Conservation (phyloP, 1,284 basidiomycete species). For the Leucoagaricus sp. region DNA sequence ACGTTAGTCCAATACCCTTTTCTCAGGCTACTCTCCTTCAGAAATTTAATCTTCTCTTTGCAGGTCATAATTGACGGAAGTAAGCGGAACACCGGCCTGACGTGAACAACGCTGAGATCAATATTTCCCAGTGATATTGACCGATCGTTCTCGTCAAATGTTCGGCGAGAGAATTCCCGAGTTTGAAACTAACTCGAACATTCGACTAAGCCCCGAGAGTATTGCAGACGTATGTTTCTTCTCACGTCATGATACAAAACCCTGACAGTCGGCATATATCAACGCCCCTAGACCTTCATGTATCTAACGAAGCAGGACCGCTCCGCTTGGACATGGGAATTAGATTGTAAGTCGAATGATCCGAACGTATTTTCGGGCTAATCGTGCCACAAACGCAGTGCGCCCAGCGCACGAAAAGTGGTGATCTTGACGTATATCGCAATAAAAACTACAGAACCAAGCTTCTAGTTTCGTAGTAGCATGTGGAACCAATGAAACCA, state of each 20-base stretch:
- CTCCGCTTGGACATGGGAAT: conserved; percentile 70
- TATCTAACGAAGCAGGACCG: conserved; percentile 61
- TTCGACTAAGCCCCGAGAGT: conserved; percentile 57
- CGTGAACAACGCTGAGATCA: conserved; percentile 1
- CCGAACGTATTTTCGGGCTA: not conserved
- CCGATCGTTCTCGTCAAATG: conserved; percentile 37
- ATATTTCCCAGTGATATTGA: conserved; percentile 42
- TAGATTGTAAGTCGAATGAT: conserved; percentile 55
- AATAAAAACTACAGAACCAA: too few relatives aligned
- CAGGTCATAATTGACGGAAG: conserved; percentile 65
- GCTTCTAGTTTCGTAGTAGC: too few relatives aligned
- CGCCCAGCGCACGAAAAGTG: conserved; percentile 51
- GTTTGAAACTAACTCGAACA: conserved; percentile 48
- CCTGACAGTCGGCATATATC: not conserved
- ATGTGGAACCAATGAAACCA: not conserved
- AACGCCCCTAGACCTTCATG: conserved; percentile 45
- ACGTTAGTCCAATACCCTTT: conserved; percentile 46
- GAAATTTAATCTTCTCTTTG: conserved; percentile 15
- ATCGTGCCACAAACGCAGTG: conserved; percentile 27
- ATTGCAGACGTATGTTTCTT: conserved; percentile 57
- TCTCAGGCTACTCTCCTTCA: not conserved
- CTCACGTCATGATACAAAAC: conserved; percentile 1
- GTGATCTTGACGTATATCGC: conserved; percentile 25
- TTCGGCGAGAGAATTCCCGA: conserved; percentile 27
- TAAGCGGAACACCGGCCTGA: conserved; percentile 19